Conservation (phyloP, 2,329 filamentous ascomycete species). For the Aspergillus candidus region DNA sequence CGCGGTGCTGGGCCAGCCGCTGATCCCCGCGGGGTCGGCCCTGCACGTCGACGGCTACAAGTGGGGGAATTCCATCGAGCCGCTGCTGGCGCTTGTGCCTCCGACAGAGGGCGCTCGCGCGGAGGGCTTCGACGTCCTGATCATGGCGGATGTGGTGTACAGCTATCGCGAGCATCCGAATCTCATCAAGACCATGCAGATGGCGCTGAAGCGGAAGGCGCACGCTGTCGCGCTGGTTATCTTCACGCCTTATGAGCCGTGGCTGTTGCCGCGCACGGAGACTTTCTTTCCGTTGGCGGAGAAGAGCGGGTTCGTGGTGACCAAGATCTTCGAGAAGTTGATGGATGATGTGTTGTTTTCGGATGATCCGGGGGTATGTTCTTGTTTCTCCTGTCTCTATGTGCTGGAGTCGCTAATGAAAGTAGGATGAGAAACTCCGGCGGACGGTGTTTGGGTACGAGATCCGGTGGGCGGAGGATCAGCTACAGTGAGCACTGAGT, state of each 20-base stretch:
- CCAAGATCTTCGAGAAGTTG: constrained; percentile 72
- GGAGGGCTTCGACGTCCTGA: constrained; percentile 65
- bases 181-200: constrained; percentile 64
- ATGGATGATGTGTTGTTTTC: constrained; percentile 87
- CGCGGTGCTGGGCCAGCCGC: constrained; percentile 52
- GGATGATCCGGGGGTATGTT: constrained; percentile 67
- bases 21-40: constrained; percentile 32
- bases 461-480: constrained; percentile 55
- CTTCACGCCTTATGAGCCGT: constrained; percentile 90
- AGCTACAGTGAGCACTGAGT: constrained; percentile 14
- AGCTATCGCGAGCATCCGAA: constrained; percentile 81
- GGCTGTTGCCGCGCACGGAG: constrained; percentile 78
- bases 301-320: constrained; percentile 65
- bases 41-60: constrained; percentile 67
- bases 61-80: constrained; percentile 65
- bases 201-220: constrained; percentile 54
- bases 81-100: constrained; percentile 53
- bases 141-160: constrained; percentile 85
- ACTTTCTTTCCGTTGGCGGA: constrained; percentile 75
- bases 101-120: constrained; percentile 24
- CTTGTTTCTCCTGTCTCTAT: neutral
- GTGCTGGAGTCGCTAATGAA: constrained; percentile 10
- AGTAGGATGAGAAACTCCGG: constrained; percentile 65
- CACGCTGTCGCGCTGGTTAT: constrained; percentile 71
- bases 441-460: constrained; percentile 78